Evolutionary conservation across 2,329 filamentous ascomycete species (phyloP).

Genomic region (Fusarium piperis): DNA sequence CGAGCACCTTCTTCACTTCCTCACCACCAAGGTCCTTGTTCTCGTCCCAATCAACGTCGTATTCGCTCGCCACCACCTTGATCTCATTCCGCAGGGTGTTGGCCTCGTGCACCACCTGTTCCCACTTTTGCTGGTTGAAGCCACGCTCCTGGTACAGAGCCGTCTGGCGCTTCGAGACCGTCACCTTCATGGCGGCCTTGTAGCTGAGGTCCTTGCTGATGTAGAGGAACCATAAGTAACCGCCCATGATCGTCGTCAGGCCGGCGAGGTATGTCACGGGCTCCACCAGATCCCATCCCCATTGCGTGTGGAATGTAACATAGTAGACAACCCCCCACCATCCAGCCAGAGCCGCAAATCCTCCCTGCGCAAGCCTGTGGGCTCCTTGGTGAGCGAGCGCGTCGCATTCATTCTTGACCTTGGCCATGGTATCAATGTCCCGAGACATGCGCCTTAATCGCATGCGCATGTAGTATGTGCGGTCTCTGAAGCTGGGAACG

Average conservation of each 20-base stretch:
- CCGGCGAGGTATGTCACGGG: conserved; percentile 90
- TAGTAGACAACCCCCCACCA: conserved; percentile 90
- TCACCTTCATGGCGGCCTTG: conserved; percentile 86
- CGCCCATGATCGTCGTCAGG: conserved; percentile 85
- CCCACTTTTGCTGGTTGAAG: conserved; percentile 82
- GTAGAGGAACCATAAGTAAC: conserved; percentile 93
- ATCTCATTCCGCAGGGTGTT: conserved; percentile 83
- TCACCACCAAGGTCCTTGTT: conserved; percentile 75
- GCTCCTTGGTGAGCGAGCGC: conserved; percentile 78
- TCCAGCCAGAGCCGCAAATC: conserved; percentile 75
- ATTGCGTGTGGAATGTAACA: conserved; percentile 74
- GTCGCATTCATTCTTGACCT: conserved; percentile 85
- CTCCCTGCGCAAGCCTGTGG: conserved; percentile 81
- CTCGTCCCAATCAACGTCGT: conserved; percentile 92
- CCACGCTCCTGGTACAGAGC: conserved; percentile 79
- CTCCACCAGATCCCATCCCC: conserved; percentile 92
- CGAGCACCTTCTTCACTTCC: conserved; percentile 67
- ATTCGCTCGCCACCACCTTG: conserved; percentile 82
- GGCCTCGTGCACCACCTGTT: conserved; percentile 79
- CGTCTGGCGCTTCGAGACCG: conserved; percentile 80
- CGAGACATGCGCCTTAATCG: conserved; percentile 76
- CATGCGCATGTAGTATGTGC: conserved; percentile 88
- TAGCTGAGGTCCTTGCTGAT: conserved; percentile 92
- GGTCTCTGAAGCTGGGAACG: conserved; percentile 87
- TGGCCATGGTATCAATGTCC: conserved; percentile 74